Conservation (phyloP, 228 moss, liverwort and hornwort genomes). For the Sphagnum fallax region DNA sequence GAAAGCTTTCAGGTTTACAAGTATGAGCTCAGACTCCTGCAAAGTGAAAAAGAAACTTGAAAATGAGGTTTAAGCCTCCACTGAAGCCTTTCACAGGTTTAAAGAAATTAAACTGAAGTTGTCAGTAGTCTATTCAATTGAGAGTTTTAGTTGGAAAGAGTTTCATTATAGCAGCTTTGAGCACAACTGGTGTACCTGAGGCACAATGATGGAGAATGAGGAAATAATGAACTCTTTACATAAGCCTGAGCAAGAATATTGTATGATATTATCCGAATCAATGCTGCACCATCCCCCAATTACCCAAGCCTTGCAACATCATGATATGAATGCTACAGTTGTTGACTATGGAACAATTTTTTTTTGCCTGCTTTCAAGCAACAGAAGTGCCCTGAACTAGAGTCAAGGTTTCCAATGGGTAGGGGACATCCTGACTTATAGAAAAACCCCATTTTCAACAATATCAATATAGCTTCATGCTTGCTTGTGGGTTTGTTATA, state of each 20-base stretch:
- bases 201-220: conserved; percentile 72
- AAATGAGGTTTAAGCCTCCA: no score
- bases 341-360: background rate
- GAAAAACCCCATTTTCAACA: background rate
- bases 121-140: no score
- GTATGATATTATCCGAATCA: conserved; percentile 69
- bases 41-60: no score
- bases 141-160: no score
- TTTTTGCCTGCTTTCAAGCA: no score
- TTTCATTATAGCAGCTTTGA: no score
- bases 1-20: no score
- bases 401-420: no score
- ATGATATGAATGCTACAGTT: background rate
- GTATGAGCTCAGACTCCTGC: no score
- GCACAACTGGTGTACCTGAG: conserved; percentile 28
- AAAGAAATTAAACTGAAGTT: no score
- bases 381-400: no score
- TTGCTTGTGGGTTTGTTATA: background rate
- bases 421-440: background rate
- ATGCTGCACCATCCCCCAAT: conserved; percentile 28
- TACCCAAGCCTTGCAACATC: background rate
- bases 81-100: no score
- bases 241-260: conserved; percentile 84
- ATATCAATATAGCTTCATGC: background rate
- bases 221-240: conserved; percentile 61